Base-by-base conservation (phyloP, 2,329 filamentous ascomycete species). In the Colletotrichum godetiae region DNA sequence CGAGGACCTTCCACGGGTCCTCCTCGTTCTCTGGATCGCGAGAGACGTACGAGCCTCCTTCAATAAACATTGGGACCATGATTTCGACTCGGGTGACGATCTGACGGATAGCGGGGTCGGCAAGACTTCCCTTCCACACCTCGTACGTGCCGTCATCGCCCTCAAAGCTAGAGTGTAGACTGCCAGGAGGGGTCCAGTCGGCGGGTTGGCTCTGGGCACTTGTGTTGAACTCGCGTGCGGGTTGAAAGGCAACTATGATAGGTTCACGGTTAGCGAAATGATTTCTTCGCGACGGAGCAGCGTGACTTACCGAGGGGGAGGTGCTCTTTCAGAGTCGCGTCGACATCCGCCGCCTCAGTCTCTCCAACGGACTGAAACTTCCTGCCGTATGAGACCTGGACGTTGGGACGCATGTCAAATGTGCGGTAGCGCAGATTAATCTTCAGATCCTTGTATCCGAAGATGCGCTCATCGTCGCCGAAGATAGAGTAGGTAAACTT, bases 401-500 rank as follows among this genome's bases (percentile, higher is more conserved):
- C 81, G 77, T 94, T 90, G 0, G 95, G 95, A 76, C 92, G 91
- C 84, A 98, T 91, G 80, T 98, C 93, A 80, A 86, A 88, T 19
- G 89, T 88, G 79, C 91, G 86, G 77, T 87, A 92, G 75, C 91
- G 91, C 68, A 98, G 85, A 75, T 91, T 90, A 79, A 98, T 92
- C 76, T 91, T 91, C 68, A 98, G 88, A 67, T 91, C 91, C 80
- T 95, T 92, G 86, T 98, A 98, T 49, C 96, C 96, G 78, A 97
- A 95, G 76, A 98, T 96, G 35, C 89, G 90, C 82, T 99, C 95
- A 10, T 97, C 92, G n/a, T 98, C 93, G 78, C 95, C 95, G 77
- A 98, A 98, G 75, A 99, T 93, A 1, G 94, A 87, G 82, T 98
- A 98, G 22, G 96, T 98, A 81, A 95, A 97, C 79, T 90, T 90